A percentile compares a stretch with the other conserved stretches of the same genome.
These are phyloP conservation scores for Circinella minor DNA, from an alignment of 371 early-diverging fungal genomes.

Conservation along the genomic window DNA sequence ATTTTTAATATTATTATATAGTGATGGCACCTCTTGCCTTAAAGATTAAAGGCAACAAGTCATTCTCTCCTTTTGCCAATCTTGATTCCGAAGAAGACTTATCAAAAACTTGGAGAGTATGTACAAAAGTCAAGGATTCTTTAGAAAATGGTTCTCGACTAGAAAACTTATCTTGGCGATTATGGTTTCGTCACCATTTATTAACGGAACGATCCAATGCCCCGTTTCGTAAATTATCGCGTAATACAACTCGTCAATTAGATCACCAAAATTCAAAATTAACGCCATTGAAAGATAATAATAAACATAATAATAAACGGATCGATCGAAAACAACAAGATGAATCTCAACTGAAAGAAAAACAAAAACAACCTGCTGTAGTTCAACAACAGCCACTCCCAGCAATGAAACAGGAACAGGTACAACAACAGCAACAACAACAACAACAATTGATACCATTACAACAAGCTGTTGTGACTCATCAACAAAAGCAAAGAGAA, in stretches of 20 bases:
- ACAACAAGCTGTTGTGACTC: not conserved
- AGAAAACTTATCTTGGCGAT: constrained; percentile 91
- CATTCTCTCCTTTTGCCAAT: constrained; percentile 74
- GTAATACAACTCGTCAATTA: constrained; percentile 40
- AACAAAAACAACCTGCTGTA: constrained; percentile 7
- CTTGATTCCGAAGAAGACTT: constrained; percentile 76
- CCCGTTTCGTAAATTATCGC: constrained; percentile 43
- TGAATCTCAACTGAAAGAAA: not conserved
- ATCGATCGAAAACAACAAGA: constrained; percentile 7
- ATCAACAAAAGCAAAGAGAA: not conserved
- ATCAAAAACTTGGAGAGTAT: constrained; percentile 80
- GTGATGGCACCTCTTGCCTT: constrained; percentile 78
- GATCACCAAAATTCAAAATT: constrained; percentile 31
- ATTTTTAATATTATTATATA: not conserved
- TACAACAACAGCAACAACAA: constrained; percentile 9
- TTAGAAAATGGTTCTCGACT: constrained; percentile 84
- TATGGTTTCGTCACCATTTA: constrained; percentile 70
- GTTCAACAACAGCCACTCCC: not conserved
- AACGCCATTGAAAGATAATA: constrained; percentile 25
- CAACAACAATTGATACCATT: constrained; percentile 4
- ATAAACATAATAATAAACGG: not conserved
- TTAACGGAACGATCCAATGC: constrained; percentile 56
- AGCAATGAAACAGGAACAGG: not conserved
- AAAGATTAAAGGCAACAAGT: constrained; percentile 77
- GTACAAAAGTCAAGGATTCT: constrained; percentile 88